Evolutionary conservation across 1,284 basidiomycete species (phyloP), one percentile per base, ranked within the genome.

Genomic region (Agroathelia rolfsii): DNA sequence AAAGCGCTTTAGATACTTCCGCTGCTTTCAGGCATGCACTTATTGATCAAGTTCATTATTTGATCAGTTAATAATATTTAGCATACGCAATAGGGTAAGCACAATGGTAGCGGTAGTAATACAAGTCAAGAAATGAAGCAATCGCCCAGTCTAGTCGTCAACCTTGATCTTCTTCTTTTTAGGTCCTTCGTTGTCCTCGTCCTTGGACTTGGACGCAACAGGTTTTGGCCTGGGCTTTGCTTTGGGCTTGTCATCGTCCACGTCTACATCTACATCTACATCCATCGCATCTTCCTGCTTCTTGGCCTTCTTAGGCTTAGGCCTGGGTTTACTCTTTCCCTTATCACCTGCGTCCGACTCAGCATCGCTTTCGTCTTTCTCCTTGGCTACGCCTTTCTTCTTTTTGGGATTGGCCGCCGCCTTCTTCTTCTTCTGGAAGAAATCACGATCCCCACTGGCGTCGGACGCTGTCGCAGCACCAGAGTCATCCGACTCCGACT

Each of bases 391-490:
- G 22, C 35, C 41, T 21, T 41, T 42, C 40, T 53, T 53, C 28
- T 36, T 45, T 43, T 52, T 51, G n/a, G n/a, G n/a, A n/a, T n/a
- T n/a, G n/a, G n/a, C n/a, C n/a, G n/a, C n/a, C 15, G 39, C 35
- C 37, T 66, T 64, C 35, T 54, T 53, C 28, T 58, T 60, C 47
- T 60, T 62, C 45, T 55, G 52, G 28, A 69, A 58, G 42, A 83
- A 52, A 32, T 78, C 75, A 30, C 67, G 67, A 48, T 84, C 73
- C 28, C 80, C 76, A 38, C 78, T 80, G 28, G 80, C 73, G 50
- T 89, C 87, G 2, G 85, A 87, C 22, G 84, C 83, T 28, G 84
- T 87, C 28, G 73, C 62, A 7, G 74, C 84, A n/a, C 72, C 83
- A 7, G 72, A 82, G 4, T 66, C 64, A 19, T 77, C 76, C 1